phyloP scores from a whole-genome alignment of 2,329 filamentous ascomycete genomes.

The Fusarium guadeloupense region DNA sequence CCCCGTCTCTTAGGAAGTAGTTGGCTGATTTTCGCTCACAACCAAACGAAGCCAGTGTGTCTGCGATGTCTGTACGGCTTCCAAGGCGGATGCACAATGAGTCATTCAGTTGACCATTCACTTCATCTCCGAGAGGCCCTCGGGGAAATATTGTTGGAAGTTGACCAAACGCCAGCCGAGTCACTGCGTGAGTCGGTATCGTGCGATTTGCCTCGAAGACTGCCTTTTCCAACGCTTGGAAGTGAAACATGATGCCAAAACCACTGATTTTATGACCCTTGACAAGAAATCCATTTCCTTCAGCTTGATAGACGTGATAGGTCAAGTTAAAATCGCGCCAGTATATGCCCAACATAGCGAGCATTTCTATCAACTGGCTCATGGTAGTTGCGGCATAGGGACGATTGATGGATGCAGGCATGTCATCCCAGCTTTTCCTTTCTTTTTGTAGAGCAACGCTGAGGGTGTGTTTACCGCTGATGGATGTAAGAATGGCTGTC shows the following conservation, averaged over 20 bases:
- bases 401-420: conserved; percentile 6
- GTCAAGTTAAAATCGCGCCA: conserved; percentile 15
- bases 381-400: conserved; percentile 16
- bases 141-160: background rate
- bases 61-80: conserved; percentile 1
- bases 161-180: conserved; percentile 9
- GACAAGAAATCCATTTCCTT: conserved; percentile 5
- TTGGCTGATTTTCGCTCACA: conserved; percentile 13
- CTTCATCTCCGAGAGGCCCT: rapidly evolving
- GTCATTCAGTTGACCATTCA: rapidly evolving
- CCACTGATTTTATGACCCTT: conserved; percentile 22
- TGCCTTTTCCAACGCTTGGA: conserved; percentile 12
- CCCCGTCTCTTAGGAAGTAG: conserved; percentile 7
- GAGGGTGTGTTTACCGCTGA: conserved; percentile 8
- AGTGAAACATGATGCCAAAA: conserved; percentile 5
- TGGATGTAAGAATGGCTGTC: conserved; percentile 8
- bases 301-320: conserved; percentile 13
- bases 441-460: conserved; percentile 2
- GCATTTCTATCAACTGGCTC: conserved; percentile 19
- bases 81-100: background rate
- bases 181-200: background rate
- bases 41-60: background rate
- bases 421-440: conserved; percentile 24
- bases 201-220: conserved; percentile 3
- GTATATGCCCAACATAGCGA: conserved; percentile 20